Base-by-base conservation (phyloP, 164 flowering plant genomes). In the Vitis labrusca region DNA sequence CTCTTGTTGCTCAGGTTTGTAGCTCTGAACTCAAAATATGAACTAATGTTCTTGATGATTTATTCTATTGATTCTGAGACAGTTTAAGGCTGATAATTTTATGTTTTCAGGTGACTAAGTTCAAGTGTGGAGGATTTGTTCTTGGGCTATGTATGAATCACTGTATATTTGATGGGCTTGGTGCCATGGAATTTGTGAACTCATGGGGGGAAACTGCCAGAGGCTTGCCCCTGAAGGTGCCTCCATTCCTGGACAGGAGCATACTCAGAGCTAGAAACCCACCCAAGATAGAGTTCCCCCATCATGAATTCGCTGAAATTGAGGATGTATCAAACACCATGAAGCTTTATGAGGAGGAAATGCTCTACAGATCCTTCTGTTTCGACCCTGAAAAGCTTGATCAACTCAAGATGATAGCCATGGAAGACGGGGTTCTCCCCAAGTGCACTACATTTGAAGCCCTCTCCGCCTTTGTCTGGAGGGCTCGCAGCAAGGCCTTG, bases 381-480 rank as follows among this genome's bases (percentile, higher is more conserved):
- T 93, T 93, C 55, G 82, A 78, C 56, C 85, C 86, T 1, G 92
- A 89, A 8, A 85, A 83, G 84, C 91, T 92, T 9, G 85, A 82
- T 2, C 52, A 69, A 14, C 85, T 93, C 73, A 90, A 89, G 80
- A 69, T 15, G 58, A 81, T 72, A 49, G 93, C 89, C 72, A 68
- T 80, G 76, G 86, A 82, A 72, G 92, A 83, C 61, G 90, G 89
- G 8, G 75, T 63, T 51, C 70, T 90, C 2, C 47, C 66, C 7
- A 86, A 83, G 52, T 95, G 97, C 81, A 90, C 97, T 8, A 89
- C 91, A 2, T 95, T 95, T 55, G 91, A 93, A 82, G 93, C 87
- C 44, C 89, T 95, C 50, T 82, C 98, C 0, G 98, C 86, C 6
- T 91, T 90, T 63, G 91, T 95, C 10, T 95, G 99, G 99, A 86